Conservation (phyloP, 208 protist genomes). For the Trichomonas vaginalis region DNA sequence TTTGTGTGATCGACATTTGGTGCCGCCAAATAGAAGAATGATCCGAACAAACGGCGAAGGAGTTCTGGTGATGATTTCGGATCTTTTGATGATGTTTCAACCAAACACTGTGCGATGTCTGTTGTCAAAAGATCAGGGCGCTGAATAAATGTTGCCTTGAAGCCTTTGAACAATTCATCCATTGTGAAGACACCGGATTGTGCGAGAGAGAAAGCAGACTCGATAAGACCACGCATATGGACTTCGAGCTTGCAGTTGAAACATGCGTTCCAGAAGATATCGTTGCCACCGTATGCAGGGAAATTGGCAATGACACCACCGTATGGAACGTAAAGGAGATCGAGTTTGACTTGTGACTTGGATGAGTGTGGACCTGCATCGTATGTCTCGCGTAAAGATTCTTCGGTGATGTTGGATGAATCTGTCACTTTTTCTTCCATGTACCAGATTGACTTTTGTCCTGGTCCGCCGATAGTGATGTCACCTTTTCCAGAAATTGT, state of each 20-base stretch:
- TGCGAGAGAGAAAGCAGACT: not conserved
- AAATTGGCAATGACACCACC: not conserved
- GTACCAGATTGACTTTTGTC: not conserved
- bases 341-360: not conserved
- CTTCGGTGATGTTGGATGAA: not conserved
- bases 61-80: not conserved
- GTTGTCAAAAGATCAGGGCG: not conserved
- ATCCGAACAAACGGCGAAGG: not conserved
- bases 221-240: not conserved
- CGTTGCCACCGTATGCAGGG: not conserved
- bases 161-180: not conserved
- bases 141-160: not conserved
- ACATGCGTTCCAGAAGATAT: not conserved
- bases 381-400: not conserved
- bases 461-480: not conserved
- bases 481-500: not conserved
- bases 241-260: not conserved
- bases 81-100: not conserved
- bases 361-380: not conserved
- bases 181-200: not conserved
- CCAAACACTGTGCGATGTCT: not conserved
- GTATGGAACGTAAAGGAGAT: not conserved
- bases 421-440: not conserved
- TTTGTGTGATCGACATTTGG: not conserved
- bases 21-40: not conserved